Base-by-base conservation (phyloP, 1,139 yeast genomes). In the Yamadazyma epiphylla region DNA sequence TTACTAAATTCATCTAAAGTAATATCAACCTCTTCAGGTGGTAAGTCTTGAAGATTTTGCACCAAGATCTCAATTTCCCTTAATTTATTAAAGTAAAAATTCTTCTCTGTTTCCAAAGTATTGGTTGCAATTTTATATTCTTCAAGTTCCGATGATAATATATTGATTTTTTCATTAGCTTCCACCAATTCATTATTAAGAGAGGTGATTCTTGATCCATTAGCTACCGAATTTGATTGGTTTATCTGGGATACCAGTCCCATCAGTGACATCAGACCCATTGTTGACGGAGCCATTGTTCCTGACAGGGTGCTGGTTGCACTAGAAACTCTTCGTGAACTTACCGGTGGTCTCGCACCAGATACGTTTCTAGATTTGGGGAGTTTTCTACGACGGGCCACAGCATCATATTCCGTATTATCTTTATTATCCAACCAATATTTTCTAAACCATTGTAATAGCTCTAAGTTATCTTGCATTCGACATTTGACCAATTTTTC, bases 391-490 rank as follows among this genome's bases (percentile, higher is more conserved):
- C 68, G 48, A 29, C 63, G 49, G 5, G 51, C 40, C 11, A 55
- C 56, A 1, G 96, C 78, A 53, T 89, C 94, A 50, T 88, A 87
- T 4, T 58, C 69, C 15, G 15, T 26, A 37, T 85, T 58, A 32
- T 81, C 83, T 49, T 74, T 80, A 48, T 78, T 72, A 33, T 83
- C 89, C 43, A 70, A 67, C 96, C 96, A 91, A 48, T 69, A 80
- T 48, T 74, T 73, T 52, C 85, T 81, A 49, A 87, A 70, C 96
- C 96, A 94, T 58, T 91, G 98, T 42, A 91, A 63, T 47, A 91
- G 82, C 59, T 89, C 97, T 47, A 91, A 69, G 55, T 91, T 91
- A 51, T 91, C 98, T 55, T 91, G 98, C 47, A 91, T 74, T 45
- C 87, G 72, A 60, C 97, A 91, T 58, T 86, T 87, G 52, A 84